Percentiles rank a stretch among this genome's conserved stretches.
Evolutionary conservation across 2,329 filamentous ascomycete genomes (phyloP).

Genomic region (Botrytis galanthina): DNA sequence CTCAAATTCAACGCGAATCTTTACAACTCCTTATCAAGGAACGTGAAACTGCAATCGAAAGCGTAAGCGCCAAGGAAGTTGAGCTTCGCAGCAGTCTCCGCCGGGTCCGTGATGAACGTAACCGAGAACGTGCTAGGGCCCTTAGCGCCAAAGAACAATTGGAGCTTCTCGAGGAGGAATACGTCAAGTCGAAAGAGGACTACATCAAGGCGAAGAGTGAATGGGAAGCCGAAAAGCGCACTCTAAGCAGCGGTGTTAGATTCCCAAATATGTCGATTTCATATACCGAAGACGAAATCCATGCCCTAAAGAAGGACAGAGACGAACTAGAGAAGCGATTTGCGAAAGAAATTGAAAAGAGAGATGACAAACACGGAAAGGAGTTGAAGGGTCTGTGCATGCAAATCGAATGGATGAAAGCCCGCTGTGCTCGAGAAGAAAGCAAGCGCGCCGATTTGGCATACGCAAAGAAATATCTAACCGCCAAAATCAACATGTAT

Average conservation of each 20-base stretch:
- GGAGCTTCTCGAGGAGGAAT: constrained; percentile 40
- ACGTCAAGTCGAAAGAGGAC: constrained; percentile 34
- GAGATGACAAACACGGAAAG: constrained; percentile 65
- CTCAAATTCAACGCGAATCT: constrained; percentile 62
- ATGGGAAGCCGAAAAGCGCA: constrained; percentile 46
- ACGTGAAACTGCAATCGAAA: constrained; percentile 63
- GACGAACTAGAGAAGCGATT: constrained; percentile 51
- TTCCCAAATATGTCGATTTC: constrained; percentile 42
- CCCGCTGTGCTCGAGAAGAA: constrained; percentile 75
- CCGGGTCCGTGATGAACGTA: constrained; percentile 64
- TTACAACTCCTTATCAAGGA: constrained; percentile 71
- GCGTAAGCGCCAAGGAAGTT: constrained; percentile 54
- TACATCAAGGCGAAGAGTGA: constrained; percentile 42
- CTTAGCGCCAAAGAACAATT: constrained; percentile 30
- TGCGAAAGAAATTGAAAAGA: constrained; percentile 37
- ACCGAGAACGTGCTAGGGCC: constrained; percentile 39
- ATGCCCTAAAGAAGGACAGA: constrained; percentile 38
- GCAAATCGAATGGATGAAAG: constrained; percentile 89
- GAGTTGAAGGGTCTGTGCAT: constrained; percentile 80
- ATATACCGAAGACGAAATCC: constrained; percentile 43
- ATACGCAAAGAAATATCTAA: constrained; percentile 82
- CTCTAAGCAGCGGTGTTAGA: constrained; percentile 41
- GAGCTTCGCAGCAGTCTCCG: constrained; percentile 66
- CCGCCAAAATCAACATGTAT: constrained; percentile 76
- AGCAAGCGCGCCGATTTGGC: constrained; percentile 76